Conservation (phyloP, 805 yeast genomes). For the Candida pseudofarinosa region DNA sequence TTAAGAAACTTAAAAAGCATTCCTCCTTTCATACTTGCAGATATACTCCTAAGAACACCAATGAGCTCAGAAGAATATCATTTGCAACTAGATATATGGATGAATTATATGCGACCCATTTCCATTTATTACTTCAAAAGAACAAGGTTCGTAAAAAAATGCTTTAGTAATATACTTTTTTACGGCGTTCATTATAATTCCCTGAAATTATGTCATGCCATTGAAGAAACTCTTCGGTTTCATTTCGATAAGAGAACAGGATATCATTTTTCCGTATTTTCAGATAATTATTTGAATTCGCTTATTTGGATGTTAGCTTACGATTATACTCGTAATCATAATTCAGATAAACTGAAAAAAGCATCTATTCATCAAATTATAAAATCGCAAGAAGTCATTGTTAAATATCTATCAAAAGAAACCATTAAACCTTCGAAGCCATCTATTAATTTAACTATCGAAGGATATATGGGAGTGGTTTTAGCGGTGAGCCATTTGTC, state of each 20-base stretch:
- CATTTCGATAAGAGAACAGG: constrained; percentile 19
- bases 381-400: constrained; percentile 26
- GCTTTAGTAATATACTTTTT: constrained; percentile 24
- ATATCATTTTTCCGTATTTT: constrained; percentile 16
- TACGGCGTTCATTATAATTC: constrained; percentile 24
- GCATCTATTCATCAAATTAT: constrained; percentile 12
- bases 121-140: constrained; percentile 17
- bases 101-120: constrained; percentile 19
- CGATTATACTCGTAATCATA: constrained; percentile 8
- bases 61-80: constrained; percentile 24
- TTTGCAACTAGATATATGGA: constrained; percentile 37
- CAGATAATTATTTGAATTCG: constrained; percentile 17
- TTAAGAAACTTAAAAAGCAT: constrained; percentile 24
- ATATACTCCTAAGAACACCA: constrained; percentile 37
- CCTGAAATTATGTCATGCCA: constrained; percentile 14
- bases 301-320: constrained; percentile 27
- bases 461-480: constrained; percentile 36
- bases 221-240: constrained; percentile 14
- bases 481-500: constrained; percentile 24
- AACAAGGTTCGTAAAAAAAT: constrained; percentile 13
- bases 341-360: not conserved
- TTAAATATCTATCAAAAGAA: constrained; percentile 11
- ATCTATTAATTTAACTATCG: constrained; percentile 17
- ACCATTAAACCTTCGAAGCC: constrained; percentile 7
- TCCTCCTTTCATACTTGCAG: constrained; percentile 38